phyloP scores from a whole-genome alignment of 2,329 filamentous ascomycete genomes.

The Phialophora verrucosa region DNA sequence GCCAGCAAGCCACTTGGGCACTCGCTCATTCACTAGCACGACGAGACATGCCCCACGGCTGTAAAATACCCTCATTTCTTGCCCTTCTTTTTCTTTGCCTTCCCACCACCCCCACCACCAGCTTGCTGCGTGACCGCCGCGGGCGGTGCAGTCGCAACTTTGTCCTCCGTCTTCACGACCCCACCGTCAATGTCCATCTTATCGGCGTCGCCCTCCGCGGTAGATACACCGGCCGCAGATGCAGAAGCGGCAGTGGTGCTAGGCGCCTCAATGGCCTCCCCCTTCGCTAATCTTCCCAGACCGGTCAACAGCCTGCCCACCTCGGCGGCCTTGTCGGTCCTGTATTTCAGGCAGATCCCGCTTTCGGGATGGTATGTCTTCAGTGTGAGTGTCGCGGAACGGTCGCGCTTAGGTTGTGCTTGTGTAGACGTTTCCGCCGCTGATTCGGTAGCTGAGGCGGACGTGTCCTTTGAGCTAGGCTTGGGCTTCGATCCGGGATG shows the following conservation, averaged over 20 bases:
- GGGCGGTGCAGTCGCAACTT: slow-evolving; percentile 25
- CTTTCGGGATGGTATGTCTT: slow-evolving; percentile 87
- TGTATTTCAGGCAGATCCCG: slow-evolving; percentile 86
- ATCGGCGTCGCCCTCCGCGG: slow-evolving; percentile 30
- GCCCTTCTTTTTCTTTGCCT: slow-evolving; percentile 38
- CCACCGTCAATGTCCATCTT: slow-evolving; percentile 38
- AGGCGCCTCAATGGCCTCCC: slow-evolving; percentile 61
- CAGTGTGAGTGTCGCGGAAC: slow-evolving; percentile 73
- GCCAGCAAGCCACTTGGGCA: background rate
- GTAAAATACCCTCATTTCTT: slow-evolving; percentile 36
- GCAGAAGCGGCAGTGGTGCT: slow-evolving; percentile 40
- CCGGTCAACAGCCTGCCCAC: slow-evolving; percentile 80
- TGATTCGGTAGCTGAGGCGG: slow-evolving; percentile 43
- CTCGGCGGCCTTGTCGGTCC: slow-evolving; percentile 87
- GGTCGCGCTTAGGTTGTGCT: slow-evolving; percentile 42
- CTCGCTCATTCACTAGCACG: background rate
- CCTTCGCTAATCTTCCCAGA: slow-evolving; percentile 74
- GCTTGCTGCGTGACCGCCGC: slow-evolving; percentile 23
- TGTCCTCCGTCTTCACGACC: slow-evolving; percentile 27
- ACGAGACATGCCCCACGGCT: background rate
- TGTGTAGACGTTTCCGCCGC: slow-evolving; percentile 35
- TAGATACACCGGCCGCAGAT: slow-evolving; percentile 46
- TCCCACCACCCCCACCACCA: slow-evolving; percentile 29
- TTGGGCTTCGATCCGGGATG: slow-evolving; percentile 17
- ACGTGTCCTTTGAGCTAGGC: slow-evolving; percentile 11